Evolutionary conservation across 495 filamentous ascomycete genomes (phyloP).

Genomic region (Tuber brumale): DNA sequence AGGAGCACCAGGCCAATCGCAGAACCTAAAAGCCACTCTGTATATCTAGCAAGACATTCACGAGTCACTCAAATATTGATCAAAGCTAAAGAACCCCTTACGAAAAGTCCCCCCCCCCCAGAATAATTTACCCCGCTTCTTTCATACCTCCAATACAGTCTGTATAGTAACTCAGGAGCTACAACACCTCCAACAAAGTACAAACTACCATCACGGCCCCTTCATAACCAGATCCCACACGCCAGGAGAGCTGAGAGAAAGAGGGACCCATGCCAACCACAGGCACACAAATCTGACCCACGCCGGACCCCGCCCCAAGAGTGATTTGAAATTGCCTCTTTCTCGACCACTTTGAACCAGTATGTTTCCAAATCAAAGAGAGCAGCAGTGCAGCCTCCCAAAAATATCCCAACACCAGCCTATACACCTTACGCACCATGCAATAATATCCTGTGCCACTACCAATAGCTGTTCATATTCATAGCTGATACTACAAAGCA

Average conservation of each 20-base stretch:
- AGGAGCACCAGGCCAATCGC: neutral
- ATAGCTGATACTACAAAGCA: neutral
- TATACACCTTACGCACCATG: neutral
- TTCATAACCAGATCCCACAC: neutral
- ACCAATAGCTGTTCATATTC: neutral
- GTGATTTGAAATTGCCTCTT: neutral
- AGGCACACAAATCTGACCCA: neutral
- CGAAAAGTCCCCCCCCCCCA: neutral
- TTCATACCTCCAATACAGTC: neutral
- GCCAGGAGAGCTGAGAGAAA: too few species aligned
- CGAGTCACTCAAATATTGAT: neutral
- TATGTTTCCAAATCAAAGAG: neutral
- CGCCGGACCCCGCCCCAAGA: neutral
- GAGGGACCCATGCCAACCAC: too few species aligned
- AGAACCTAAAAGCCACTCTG: neutral
- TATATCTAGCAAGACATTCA: neutral
- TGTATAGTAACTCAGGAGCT: neutral
- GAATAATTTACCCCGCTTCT: neutral
- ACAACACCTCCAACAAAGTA: neutral
- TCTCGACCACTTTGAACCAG: neutral
- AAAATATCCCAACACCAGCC: neutral
- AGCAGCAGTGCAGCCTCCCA: neutral
- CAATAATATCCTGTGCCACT: neutral
- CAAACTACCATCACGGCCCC: neutral
- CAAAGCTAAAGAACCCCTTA: neutral